A percentile compares a stretch with the other conserved stretches of the same genome.
phyloP scores from a whole-genome alignment of 495 filamentous ascomycete genomes.

The Penicillium argentinense region DNA sequence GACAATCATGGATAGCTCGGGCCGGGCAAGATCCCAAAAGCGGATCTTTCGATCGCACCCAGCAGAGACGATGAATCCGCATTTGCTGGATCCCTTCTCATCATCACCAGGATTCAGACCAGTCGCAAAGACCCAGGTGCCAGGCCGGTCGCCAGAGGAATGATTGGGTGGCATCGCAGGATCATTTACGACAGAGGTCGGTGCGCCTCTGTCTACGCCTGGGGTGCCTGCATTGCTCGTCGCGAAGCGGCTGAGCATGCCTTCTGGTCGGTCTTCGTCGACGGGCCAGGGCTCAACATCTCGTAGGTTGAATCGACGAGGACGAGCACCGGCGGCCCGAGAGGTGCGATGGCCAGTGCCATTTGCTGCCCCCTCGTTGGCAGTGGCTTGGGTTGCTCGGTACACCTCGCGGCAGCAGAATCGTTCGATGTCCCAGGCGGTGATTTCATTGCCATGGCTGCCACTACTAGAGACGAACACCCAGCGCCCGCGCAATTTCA shows the following conservation, averaged over 20 bases:
- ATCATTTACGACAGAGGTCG: slow-evolving; percentile 36
- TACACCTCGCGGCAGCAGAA: slow-evolving; percentile 87
- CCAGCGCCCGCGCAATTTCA: slow-evolving; percentile 72
- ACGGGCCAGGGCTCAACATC: slow-evolving; percentile 86
- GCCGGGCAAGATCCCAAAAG: slow-evolving; percentile 81
- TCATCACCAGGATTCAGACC: slow-evolving; percentile 51
- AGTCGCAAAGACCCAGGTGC: slow-evolving; percentile 51
- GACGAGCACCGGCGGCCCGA: slow-evolving; percentile 40
- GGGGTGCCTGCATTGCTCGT: slow-evolving; percentile 45
- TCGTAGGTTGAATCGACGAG: slow-evolving; percentile 52
- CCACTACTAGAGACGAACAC: slow-evolving; percentile 87
- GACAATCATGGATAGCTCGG: slow-evolving; percentile 73
- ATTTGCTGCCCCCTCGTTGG: slow-evolving; percentile 16
- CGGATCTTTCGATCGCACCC: slow-evolving; percentile 88
- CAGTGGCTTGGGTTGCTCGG: slow-evolving; percentile 49
- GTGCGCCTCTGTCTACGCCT: slow-evolving; percentile 50
- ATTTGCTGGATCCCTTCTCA: slow-evolving; percentile 40
- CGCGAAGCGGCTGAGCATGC: slow-evolving; percentile 86
- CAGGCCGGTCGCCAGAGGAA: slow-evolving; percentile 54
- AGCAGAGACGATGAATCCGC: slow-evolving; percentile 76
- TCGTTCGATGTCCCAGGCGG: slow-evolving; percentile 94
- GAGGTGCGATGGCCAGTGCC: slow-evolving; percentile 17
- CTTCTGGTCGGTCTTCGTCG: slow-evolving; percentile 84
- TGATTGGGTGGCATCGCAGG: slow-evolving; percentile 31
- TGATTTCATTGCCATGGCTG: slow-evolving; percentile 81